Conservation (phyloP, 108 stramenopile species). For the Cyclostephanos tholiformis region DNA sequence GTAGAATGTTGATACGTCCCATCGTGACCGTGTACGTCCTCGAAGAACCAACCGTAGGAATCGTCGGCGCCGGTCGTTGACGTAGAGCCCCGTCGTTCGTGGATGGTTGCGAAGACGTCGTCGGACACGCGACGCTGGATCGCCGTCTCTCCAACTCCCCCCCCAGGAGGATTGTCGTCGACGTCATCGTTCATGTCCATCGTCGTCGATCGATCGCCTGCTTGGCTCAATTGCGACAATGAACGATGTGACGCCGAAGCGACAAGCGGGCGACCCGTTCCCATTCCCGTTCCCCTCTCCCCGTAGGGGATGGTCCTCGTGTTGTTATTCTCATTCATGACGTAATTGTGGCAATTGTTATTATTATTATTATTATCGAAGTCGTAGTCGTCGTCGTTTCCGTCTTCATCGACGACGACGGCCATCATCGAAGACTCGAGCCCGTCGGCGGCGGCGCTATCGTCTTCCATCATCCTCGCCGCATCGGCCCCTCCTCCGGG, state of each 20-base stretch:
- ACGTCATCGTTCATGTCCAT: not conserved
- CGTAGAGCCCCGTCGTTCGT: not conserved
- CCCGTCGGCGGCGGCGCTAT: not conserved
- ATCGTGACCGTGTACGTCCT: slow-evolving; percentile 68
- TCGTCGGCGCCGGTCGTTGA: not conserved
- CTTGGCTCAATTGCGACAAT: not conserved
- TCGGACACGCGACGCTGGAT: slow-evolving; percentile 4
- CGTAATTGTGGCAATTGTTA: not conserved
- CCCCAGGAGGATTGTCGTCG: not conserved
- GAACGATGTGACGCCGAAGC: not conserved
- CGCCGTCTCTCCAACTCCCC: not conserved
- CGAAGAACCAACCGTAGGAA: slow-evolving; percentile 80
- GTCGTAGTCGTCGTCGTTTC: not conserved
- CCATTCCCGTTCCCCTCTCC: not conserved
- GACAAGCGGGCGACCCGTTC: no score
- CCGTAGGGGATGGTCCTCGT: no score
- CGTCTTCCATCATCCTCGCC: no score
- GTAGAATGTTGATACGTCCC: not conserved
- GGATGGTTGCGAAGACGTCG: not conserved
- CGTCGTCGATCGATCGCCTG: not conserved
- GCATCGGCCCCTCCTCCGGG: not conserved
- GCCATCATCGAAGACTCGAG: not conserved
- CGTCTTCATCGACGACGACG: no score
- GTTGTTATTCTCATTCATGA: no score
- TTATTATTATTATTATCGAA: not conserved